Evolutionary conservation across 2,329 filamentous ascomycete species (phyloP).

Genomic region (Aspergillus sp.): DNA sequence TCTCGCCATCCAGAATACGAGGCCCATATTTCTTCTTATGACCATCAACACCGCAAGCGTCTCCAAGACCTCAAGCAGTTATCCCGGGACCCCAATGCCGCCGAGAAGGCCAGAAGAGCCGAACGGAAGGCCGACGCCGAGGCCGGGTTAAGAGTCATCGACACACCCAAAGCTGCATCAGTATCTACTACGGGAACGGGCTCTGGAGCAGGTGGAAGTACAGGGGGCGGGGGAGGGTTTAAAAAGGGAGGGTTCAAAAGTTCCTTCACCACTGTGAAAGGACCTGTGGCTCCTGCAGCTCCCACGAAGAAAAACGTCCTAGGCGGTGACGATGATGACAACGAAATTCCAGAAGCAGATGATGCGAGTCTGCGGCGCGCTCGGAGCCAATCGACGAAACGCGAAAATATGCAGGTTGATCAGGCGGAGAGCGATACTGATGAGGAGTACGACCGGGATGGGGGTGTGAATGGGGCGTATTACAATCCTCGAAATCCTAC

Average conservation of each 20-base stretch:
- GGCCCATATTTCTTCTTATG: slow-evolving; percentile 89
- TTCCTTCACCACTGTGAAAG: slow-evolving; percentile 63
- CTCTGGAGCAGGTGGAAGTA: slow-evolving; percentile 22
- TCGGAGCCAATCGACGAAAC: slow-evolving; percentile 8
- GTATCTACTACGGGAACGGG: slow-evolving; percentile 16
- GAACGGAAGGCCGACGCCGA: slow-evolving; percentile 47
- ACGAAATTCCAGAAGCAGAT: slow-evolving; percentile 28
- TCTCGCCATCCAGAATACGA: slow-evolving; percentile 95
- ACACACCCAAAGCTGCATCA: slow-evolving; percentile 30
- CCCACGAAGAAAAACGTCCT: slow-evolving; percentile 46
- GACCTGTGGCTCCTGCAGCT: slow-evolving; percentile 26
- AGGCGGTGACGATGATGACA: slow-evolving; percentile 45
- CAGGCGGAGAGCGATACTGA: slow-evolving; percentile 72
- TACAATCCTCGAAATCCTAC: slow-evolving; percentile 57
- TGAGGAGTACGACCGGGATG: slow-evolving; percentile 57
- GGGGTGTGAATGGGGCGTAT: slow-evolving; percentile 42
- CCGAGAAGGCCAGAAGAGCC: slow-evolving; percentile 45
- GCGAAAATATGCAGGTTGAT: slow-evolving; percentile 11
- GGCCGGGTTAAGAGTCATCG: slow-evolving; percentile 41
- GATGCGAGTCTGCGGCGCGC: slow-evolving; percentile 9
- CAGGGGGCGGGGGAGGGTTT: slow-evolving; percentile 51
- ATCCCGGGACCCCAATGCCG: slow-evolving; percentile 45
- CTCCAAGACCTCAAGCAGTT: slow-evolving; percentile 50
- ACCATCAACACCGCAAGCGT: slow-evolving; percentile 87
- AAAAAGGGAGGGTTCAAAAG: slow-evolving; percentile 84